These are phyloP conservation scores for Fusarium sp. DNA, from an alignment of 2,329 filamentous ascomycete genomes.

Conservation along the genomic window DNA sequence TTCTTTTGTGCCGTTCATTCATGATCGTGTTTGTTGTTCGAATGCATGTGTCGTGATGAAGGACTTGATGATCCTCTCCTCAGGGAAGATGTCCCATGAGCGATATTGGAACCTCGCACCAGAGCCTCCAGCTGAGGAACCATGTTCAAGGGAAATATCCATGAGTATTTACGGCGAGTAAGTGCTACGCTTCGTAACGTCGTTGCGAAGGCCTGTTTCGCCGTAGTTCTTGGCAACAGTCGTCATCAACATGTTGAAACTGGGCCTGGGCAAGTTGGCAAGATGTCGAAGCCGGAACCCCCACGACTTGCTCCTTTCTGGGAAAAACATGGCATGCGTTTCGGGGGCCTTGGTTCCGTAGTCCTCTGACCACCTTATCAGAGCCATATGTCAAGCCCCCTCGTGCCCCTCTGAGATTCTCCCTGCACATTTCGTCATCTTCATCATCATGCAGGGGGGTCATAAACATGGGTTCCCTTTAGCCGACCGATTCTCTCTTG, in stretches of 20 bases:
- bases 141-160: neutral
- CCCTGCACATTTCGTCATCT: neutral
- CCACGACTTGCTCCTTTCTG: neutral
- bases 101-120: neutral
- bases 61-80: neutral
- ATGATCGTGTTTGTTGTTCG: neutral
- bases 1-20: accelerated
- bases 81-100: neutral
- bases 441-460: neutral
- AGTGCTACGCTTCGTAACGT: neutral
- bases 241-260: neutral
- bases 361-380: neutral
- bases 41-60: neutral
- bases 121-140: neutral
- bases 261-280: neutral
- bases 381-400: neutral
- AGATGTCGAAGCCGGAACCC: neutral
- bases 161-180: neutral
- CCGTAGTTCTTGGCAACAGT: neutral
- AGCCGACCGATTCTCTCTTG: neutral
- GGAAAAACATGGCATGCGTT: neutral
- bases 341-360: neutral
- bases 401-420: neutral
- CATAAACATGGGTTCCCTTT: neutral
- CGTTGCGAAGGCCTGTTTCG: neutral